Conservation (phyloP, 768 basidiomycete species). For the Trametes elegans region DNA sequence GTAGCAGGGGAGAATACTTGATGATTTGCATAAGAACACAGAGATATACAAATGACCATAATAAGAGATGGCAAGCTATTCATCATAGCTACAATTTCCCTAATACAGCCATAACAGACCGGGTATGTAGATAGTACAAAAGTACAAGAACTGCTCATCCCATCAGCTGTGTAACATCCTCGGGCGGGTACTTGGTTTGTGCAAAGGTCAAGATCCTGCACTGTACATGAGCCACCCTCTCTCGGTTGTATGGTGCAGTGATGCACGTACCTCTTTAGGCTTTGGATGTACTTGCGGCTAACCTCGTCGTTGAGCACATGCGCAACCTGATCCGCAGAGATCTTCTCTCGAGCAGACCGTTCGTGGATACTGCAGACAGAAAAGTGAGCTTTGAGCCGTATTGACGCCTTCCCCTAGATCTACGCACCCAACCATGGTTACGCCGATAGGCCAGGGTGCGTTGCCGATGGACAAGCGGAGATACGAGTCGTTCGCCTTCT, state of each 20-base stretch:
- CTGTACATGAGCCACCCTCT: background rate
- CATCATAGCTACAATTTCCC: no score
- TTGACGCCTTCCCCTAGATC: background rate
- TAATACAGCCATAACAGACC: no score
- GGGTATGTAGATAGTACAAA: no score
- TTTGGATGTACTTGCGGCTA: conserved; percentile 98
- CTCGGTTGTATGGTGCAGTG: background rate
- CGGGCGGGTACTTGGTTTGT: conserved; percentile 94
- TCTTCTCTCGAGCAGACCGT: conserved; percentile 96
- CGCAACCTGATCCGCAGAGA: conserved; percentile 94
- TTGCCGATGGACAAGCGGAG: conserved; percentile 96
- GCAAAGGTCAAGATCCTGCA: conserved; percentile 88
- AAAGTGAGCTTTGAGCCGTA: background rate
- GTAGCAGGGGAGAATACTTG: no score
- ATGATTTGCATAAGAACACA: no score
- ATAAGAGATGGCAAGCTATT: no score
- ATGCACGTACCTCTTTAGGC: conserved; percentile 78
- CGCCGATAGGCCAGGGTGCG: conserved; percentile 99
- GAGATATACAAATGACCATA: no score
- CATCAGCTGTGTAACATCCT: conserved; percentile 90
- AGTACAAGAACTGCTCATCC: conserved; percentile 39
- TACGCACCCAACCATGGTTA: conserved; percentile 96
- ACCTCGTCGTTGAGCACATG: conserved; percentile 99
- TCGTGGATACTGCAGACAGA: conserved; percentile 77
- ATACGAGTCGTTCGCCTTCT: conserved; percentile 95